Conservation (phyloP, 192 early-diverging fungal genomes). For the Coemansia sp. region DNA sequence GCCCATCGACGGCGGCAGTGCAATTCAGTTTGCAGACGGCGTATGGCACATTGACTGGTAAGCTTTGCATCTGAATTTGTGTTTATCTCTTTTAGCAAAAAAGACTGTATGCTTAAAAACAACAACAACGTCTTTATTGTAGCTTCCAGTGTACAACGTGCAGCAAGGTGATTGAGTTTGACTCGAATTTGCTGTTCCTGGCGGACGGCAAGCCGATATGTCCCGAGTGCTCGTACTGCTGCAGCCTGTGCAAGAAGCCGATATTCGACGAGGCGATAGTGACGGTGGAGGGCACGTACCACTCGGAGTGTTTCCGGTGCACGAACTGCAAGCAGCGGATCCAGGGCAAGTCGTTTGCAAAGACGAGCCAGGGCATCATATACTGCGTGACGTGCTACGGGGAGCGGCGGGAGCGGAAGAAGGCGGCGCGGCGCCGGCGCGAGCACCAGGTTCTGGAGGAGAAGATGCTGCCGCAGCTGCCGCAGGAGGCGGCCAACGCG, state of each 20-base stretch:
- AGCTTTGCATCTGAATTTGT: slow-evolving; percentile 5
- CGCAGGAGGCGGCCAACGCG: slow-evolving; percentile 20
- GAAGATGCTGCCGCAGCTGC: slow-evolving; percentile 50
- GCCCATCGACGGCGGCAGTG: slow-evolving; percentile 72
- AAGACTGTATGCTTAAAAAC: neutral
- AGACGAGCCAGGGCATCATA: slow-evolving; percentile 75
- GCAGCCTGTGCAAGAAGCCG: slow-evolving; percentile 66
- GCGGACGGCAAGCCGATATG: slow-evolving; percentile 83
- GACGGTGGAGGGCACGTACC: slow-evolving; percentile 78
- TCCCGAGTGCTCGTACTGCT: slow-evolving; percentile 77
- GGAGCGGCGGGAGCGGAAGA: slow-evolving; percentile 64
- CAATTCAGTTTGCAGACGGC: slow-evolving; percentile 77
- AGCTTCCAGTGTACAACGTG: slow-evolving; percentile 80
- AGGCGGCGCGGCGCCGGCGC: slow-evolving; percentile 55
- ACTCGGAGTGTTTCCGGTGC: slow-evolving; percentile 79
- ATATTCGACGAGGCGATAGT: slow-evolving; percentile 85
- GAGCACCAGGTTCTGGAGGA: slow-evolving; percentile 46
- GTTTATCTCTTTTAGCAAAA: neutral
- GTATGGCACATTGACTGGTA: slow-evolving; percentile 83
- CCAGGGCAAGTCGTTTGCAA: slow-evolving; percentile 74
- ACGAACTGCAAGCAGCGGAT: slow-evolving; percentile 69
- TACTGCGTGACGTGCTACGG: slow-evolving; percentile 74
- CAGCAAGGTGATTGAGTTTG: slow-evolving; percentile 65
- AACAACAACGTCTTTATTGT: neutral
- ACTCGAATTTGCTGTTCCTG: slow-evolving; percentile 72